Evolutionary conservation across 345 rosid genomes (phyloP).

Genomic region (Raphanus sativus): DNA sequence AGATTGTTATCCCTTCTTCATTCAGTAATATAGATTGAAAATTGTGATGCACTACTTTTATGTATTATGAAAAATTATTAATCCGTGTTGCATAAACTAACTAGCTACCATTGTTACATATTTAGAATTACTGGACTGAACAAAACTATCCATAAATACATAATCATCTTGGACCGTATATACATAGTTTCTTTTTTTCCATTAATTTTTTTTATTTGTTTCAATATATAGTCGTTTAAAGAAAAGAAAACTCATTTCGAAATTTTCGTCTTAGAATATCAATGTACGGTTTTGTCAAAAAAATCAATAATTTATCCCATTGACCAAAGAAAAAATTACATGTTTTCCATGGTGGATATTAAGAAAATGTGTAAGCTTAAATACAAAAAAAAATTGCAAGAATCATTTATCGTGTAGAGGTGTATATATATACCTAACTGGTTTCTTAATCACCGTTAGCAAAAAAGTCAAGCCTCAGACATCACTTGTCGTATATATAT

Average conservation of each 20-base stretch:
- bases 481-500: background rate
- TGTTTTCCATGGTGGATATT: background rate
- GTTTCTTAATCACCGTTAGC: background rate
- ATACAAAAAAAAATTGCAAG: background rate
- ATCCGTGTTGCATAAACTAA: slow-evolving; percentile 1
- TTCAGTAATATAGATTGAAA: background rate
- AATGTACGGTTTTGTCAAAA: background rate
- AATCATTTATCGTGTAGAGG: background rate
- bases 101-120: background rate
- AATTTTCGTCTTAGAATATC: background rate
- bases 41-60: background rate
- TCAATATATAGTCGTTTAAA: background rate
- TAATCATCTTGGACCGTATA: background rate
- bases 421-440: background rate
- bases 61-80: background rate
- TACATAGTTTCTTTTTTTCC: no score
- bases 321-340: background rate
- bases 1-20: background rate
- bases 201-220: background rate
- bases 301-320: background rate
- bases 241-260: background rate
- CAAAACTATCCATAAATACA: background rate
- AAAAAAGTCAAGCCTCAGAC: slow-evolving; percentile 8
- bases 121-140: background rate
- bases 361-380: background rate